These are phyloP conservation scores for Crucibulum laeve DNA, from an alignment of 768 basidiomycete species.

Conservation along the genomic window DNA sequence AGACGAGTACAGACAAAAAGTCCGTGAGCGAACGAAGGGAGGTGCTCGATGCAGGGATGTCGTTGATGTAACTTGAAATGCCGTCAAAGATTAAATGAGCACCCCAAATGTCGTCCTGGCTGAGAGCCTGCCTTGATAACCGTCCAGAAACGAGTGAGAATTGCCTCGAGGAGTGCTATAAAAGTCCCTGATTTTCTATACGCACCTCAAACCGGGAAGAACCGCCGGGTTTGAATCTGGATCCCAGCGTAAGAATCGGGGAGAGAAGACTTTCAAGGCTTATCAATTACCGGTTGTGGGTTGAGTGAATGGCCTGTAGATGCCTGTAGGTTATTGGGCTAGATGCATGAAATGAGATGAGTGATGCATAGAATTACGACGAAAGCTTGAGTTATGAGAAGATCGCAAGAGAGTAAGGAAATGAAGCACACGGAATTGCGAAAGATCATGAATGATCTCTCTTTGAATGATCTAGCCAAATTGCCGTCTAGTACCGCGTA, in stretches of 20 bases:
- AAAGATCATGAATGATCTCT: constrained; percentile 12
- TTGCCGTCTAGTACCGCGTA: constrained; percentile 10
- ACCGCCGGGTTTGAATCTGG: constrained; percentile 23
- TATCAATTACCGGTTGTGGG: constrained; percentile 8
- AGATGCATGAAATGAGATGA: too few species aligned
- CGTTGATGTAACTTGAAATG: constrained; percentile 4
- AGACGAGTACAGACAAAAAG: too few species aligned
- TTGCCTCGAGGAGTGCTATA: constrained; percentile 20
- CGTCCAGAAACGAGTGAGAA: neutral
- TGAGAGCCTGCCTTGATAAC: neutral
- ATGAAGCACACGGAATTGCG: constrained; percentile 11
- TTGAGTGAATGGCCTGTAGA: too few species aligned
- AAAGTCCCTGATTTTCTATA: constrained; percentile 17
- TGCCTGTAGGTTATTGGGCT: too few species aligned
- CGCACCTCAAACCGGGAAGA: constrained; percentile 17
- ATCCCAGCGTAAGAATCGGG: constrained; percentile 15
- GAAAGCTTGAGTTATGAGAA: too few species aligned
- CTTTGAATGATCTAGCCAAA: constrained; percentile 19
- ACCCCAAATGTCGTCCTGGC: constrained; percentile 24
- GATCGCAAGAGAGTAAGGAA: too few species aligned
- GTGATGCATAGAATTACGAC: too few species aligned
- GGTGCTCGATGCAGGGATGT: neutral
- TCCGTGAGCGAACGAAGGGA: too few species aligned
- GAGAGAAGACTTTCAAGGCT: constrained; percentile 10
- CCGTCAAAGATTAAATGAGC: constrained; percentile 11